These are phyloP conservation scores for Cucurbitaria berberidis DNA, from an alignment of 2,329 filamentous ascomycete species.

Conservation along the genomic window DNA sequence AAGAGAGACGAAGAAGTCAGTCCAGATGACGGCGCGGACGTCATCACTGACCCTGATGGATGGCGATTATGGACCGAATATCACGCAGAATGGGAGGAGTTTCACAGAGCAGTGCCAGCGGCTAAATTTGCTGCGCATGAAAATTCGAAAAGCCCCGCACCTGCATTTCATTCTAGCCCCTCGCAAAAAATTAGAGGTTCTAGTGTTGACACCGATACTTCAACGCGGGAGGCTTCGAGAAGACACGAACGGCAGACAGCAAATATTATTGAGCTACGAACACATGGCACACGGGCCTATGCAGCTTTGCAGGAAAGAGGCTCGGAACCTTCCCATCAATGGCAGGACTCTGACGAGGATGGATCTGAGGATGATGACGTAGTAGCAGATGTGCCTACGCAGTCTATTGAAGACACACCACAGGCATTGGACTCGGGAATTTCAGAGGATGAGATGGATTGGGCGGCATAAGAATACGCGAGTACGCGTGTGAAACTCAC, in stretches of 20 bases:
- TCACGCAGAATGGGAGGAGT: conserved; percentile 58
- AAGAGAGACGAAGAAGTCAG: conserved; percentile 25
- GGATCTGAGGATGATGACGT: neutral
- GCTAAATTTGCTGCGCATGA: conserved; percentile 27
- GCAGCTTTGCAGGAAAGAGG: conserved; percentile 26
- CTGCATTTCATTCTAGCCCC: neutral
- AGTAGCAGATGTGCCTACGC: neutral
- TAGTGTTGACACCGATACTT: conserved; percentile 3
- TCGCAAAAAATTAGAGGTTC: neutral
- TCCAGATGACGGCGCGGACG: conserved; percentile 25
- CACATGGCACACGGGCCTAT: conserved; percentile 28
- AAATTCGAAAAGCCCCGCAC: conserved; percentile 7
- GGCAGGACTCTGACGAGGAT: conserved; percentile 4
- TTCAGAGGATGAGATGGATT: conserved; percentile 17
- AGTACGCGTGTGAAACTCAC: neutral
- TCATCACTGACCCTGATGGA: conserved; percentile 47
- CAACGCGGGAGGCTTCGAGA: neutral
- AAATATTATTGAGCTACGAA: conserved; percentile 22
- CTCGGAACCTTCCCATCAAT: neutral
- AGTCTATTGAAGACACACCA: conserved; percentile 4
- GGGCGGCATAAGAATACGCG: conserved; percentile 1
- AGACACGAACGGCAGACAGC: conserved; percentile 2
- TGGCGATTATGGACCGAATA: conserved; percentile 58
- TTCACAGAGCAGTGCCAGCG: conserved; percentile 18
- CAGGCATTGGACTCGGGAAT: neutral